These are phyloP conservation scores for Pichia scutulata DNA, from an alignment of 805 yeast genomes.

Conservation along the genomic window DNA sequence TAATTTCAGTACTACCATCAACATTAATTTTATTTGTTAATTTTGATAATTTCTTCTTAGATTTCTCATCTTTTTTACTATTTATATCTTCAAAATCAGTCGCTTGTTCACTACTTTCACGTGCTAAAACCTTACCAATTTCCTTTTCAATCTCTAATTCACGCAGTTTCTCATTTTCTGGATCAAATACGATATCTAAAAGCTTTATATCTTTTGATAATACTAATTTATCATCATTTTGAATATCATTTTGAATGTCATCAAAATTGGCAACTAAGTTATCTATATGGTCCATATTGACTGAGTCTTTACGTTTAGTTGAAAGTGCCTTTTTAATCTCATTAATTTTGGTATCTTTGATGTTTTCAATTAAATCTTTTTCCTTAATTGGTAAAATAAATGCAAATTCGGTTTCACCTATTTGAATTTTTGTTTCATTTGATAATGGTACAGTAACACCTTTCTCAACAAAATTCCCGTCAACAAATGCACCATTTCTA, in stretches of 20 bases:
- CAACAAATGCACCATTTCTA: conserved; percentile 94
- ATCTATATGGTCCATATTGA: conserved; percentile 3
- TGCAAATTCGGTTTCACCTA: conserved; percentile 84
- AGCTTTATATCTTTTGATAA: neutral
- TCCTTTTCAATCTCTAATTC: conserved; percentile 13
- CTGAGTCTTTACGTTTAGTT: neutral
- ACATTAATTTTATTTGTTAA: too few species aligned
- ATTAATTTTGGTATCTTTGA: neutral
- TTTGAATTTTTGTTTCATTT: conserved; percentile 80
- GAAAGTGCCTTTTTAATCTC: neutral
- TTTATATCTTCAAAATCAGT: conserved; percentile 2
- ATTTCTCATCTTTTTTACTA: neutral
- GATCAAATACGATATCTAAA: conserved; percentile 2
- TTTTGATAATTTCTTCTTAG: conserved; percentile 2
- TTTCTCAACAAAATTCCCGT: conserved; percentile 79
- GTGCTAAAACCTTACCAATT: conserved; percentile 17
- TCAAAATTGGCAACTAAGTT: conserved; percentile 10
- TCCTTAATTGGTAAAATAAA: conserved; percentile 62
- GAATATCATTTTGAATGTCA: conserved; percentile 6
- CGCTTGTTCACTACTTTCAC: conserved; percentile 19
- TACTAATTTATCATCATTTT: conserved; percentile 1
- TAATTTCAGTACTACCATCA: neutral
- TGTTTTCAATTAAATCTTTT: neutral
- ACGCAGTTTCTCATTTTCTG: conserved; percentile 2
- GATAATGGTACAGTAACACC: conserved; percentile 85